Percentiles rank a stretch among this genome's conserved stretches.
Conservation (phyloP, 129 eudicot species). For the Solidago caesia region DNA sequence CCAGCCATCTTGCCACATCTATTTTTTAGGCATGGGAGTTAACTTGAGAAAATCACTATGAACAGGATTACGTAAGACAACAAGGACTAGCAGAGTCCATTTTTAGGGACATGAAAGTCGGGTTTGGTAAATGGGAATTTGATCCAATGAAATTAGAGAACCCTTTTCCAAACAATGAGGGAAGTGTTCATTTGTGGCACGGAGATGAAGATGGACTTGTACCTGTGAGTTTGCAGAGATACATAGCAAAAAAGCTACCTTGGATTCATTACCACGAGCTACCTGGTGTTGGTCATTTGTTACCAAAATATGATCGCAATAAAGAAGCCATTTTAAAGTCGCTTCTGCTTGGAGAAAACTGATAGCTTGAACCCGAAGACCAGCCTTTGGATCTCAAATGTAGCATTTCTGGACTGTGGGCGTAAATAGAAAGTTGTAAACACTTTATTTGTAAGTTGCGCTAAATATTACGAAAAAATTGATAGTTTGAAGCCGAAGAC, state of each 20-base stretch:
- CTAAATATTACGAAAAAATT: no score
- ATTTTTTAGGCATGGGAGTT: background rate
- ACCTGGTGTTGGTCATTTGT: constrained; percentile 50
- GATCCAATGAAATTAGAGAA: constrained; percentile 64
- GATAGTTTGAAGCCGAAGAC: no score
- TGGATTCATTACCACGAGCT: constrained; percentile 68
- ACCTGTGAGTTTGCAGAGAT: constrained; percentile 53
- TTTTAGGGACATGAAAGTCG: constrained; percentile 64
- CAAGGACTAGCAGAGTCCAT: constrained; percentile 69
- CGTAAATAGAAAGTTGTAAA: background rate
- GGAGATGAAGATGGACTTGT: constrained; percentile 67
- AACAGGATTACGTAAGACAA: constrained; percentile 57
- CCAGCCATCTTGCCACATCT: background rate
- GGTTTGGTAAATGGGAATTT: constrained; percentile 77
- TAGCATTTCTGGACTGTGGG: background rate
- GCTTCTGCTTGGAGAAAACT: constrained; percentile 40
- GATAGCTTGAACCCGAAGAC: background rate
- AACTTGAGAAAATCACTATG: background rate
- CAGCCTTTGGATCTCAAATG: background rate
- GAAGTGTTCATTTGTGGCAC: constrained; percentile 70
- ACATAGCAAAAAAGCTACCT: constrained; percentile 53
- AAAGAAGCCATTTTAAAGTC: constrained; percentile 48
- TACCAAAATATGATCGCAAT: constrained; percentile 32
- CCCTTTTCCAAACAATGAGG: constrained; percentile 48
- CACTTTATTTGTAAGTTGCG: background rate